phyloP scores from a whole-genome alignment of 768 basidiomycete species.

The Lanmaoa rubissima region DNA sequence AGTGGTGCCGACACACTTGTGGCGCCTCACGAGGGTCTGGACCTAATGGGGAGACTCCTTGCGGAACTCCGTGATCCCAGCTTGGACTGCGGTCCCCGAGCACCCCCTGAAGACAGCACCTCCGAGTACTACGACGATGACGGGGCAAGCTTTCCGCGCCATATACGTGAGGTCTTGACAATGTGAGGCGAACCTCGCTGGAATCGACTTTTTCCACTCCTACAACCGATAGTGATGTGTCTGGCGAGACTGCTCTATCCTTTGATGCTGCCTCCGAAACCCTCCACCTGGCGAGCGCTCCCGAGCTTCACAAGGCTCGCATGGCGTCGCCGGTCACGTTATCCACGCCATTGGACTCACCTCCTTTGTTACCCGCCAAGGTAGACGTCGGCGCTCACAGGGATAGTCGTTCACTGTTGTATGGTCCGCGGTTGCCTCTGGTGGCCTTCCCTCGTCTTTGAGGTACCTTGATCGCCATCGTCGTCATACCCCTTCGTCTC shows the following conservation, averaged over 20 bases:
- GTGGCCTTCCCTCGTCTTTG: background rate
- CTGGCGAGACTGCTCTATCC: conserved; percentile 4
- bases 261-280: background rate
- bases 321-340: background rate
- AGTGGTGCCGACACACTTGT: background rate
- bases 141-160: background rate
- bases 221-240: background rate
- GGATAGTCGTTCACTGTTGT: background rate
- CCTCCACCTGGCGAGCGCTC: background rate
- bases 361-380: background rate
- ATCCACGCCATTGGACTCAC: background rate
- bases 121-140: background rate
- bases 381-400: background rate
- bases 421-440: background rate
- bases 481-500: background rate
- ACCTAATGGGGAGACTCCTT: conserved; percentile 12
- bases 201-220: background rate
- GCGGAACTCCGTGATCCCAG: conserved; percentile 13
- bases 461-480: background rate
- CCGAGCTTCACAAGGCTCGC: background rate
- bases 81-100: conserved; percentile 4
- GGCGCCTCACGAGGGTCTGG: background rate
- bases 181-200: background rate
- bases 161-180: background rate
- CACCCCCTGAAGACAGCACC: conserved; percentile 5